These are phyloP conservation scores for Colletotrichum sp. DNA, from an alignment of 2,329 filamentous ascomycete species.

Conservation along the genomic window DNA sequence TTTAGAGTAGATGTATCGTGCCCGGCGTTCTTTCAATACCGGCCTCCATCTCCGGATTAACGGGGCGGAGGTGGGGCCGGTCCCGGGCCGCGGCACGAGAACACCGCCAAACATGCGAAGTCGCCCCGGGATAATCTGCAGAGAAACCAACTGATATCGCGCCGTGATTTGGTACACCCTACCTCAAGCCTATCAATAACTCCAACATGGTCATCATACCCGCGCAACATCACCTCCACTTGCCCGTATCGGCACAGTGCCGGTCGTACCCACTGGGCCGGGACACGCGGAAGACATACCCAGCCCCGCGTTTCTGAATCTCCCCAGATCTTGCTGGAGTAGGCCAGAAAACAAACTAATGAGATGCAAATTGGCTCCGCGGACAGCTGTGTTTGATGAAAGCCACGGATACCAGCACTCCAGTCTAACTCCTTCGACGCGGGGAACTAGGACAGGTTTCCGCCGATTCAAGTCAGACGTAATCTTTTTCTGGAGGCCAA, in stretches of 20 bases:
- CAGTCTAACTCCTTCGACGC: accelerated
- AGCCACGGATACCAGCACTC: accelerated
- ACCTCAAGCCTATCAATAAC: neutral
- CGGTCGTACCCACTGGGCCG: neutral
- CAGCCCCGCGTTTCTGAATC: neutral
- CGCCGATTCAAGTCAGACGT: neutral
- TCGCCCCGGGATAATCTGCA: neutral
- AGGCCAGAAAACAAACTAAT: accelerated
- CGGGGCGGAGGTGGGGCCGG: neutral
- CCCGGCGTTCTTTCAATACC: neutral
- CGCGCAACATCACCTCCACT: neutral
- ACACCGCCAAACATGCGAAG: accelerated
- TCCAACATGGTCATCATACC: accelerated
- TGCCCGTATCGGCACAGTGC: neutral
- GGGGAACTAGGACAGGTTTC: neutral
- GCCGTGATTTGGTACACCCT: neutral
- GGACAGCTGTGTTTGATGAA: too few species aligned
- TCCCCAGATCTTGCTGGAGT: accelerated
- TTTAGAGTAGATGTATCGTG: neutral
- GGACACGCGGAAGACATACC: neutral
- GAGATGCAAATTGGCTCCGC: accelerated
- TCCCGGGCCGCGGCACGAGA: neutral
- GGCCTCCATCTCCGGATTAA: neutral
- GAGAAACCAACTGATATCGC: neutral
- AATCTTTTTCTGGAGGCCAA: too few species aligned